These are phyloP conservation scores for Aristolochia californica DNA, from an alignment of 164 flowering plant species.

Conservation along the genomic window DNA sequence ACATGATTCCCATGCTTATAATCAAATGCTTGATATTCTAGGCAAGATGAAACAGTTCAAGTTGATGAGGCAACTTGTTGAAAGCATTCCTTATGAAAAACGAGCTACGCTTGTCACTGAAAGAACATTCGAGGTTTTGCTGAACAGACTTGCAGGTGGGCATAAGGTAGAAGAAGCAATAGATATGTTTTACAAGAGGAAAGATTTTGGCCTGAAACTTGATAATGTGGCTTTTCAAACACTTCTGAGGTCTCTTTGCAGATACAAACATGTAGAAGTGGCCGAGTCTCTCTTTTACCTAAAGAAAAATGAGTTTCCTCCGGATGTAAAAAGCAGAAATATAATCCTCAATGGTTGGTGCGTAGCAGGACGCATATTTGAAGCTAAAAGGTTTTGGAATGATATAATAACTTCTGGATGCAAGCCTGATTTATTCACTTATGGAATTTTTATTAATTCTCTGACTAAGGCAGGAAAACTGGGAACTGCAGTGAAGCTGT, in stretches of 20 bases:
- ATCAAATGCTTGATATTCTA: constrained; percentile 63
- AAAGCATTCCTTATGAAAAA: constrained; percentile 50
- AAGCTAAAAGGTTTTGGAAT: constrained; percentile 83
- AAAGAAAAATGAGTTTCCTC: constrained; percentile 34
- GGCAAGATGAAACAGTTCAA: constrained; percentile 56
- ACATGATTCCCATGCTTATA: constrained; percentile 33
- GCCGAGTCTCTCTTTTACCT: constrained; percentile 58
- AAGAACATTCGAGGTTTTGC: constrained; percentile 38
- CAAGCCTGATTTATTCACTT: constrained; percentile 53
- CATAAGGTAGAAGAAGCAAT: constrained; percentile 66
- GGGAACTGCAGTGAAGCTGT: constrained; percentile 48
- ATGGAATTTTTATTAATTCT: constrained; percentile 65
- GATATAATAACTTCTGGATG: constrained; percentile 57
- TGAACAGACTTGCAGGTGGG: constrained; percentile 58
- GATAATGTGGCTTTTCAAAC: constrained; percentile 58
- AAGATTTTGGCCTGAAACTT: constrained; percentile 39
- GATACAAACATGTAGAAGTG: constrained; percentile 77
- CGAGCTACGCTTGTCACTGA: constrained; percentile 27
- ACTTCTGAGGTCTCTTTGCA: constrained; percentile 59
- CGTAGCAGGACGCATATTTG: constrained; percentile 52
- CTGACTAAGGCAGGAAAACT: constrained; percentile 67
- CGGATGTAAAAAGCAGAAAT: constrained; percentile 56
- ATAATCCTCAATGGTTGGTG: constrained; percentile 92
- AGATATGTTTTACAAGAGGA: constrained; percentile 39
- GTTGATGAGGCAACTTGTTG: constrained; percentile 51